Conservation (phyloP, 2,329 filamentous ascomycete species). For the Periconia sp. region DNA sequence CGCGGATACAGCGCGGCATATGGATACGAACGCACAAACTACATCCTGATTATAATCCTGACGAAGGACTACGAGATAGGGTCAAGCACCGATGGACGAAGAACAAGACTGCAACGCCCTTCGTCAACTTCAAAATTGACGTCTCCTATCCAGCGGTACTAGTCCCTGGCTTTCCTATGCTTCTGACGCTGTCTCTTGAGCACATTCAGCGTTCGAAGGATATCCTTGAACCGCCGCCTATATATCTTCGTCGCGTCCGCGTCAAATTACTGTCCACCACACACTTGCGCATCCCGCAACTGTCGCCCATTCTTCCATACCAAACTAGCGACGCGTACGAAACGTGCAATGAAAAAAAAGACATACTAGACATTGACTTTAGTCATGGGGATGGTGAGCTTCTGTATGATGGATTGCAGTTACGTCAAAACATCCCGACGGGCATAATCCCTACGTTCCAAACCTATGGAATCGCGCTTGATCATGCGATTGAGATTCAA, state of each 20-base stretch:
- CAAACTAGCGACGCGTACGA: not conserved
- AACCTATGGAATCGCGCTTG: slow-evolving; percentile 25
- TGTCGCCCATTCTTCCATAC: too few relatives aligned
- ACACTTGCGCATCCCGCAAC: slow-evolving; percentile 17
- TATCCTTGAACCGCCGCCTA: slow-evolving; percentile 19
- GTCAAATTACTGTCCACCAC: slow-evolving; percentile 18
- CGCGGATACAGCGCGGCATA: slow-evolving; percentile 14
- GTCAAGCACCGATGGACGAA: slow-evolving; percentile 25
- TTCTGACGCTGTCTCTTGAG: slow-evolving; percentile 19
- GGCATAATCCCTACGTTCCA: slow-evolving; percentile 24
- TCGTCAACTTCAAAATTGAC: slow-evolving; percentile 24
- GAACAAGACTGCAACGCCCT: slow-evolving; percentile 17
- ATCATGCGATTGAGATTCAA: slow-evolving; percentile 25
- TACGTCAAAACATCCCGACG: slow-evolving; percentile 11
- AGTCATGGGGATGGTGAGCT: slow-evolving; percentile 14
- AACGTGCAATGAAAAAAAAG: slow-evolving; percentile 7
- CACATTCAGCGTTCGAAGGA: slow-evolving; percentile 30
- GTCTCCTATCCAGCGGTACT: slow-evolving; percentile 24
- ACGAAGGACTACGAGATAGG: slow-evolving; percentile 18
- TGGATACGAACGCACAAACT: slow-evolving; percentile 27
- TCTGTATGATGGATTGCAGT: slow-evolving; percentile 17
- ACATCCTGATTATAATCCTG: slow-evolving; percentile 18
- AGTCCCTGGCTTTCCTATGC: slow-evolving; percentile 16
- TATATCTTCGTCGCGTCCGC: slow-evolving; percentile 26
- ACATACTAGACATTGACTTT: slow-evolving; percentile 21